Evolutionary conservation across 768 basidiomycete species (phyloP).

Genomic region (Clitopilus hobsonii): DNA sequence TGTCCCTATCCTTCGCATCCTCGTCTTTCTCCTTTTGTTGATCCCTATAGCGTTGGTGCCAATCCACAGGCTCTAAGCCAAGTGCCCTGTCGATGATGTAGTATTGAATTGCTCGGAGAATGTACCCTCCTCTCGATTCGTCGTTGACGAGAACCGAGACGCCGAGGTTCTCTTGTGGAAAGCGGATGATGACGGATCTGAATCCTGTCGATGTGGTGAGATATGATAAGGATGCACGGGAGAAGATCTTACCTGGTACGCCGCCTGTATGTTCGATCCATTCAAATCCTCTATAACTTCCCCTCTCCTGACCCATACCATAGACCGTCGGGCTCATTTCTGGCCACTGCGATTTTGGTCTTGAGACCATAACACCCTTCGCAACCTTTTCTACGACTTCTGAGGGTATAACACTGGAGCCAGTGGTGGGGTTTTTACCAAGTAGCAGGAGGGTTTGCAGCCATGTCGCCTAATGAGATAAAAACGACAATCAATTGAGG

Average conservation of each 20-base stretch:
- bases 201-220: conserved; percentile 9
- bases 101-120: conserved; percentile 14
- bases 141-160: conserved; percentile 19
- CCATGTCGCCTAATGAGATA: conserved; percentile 15
- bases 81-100: conserved; percentile 16
- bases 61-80: conserved; percentile 15
- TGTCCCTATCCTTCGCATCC: neutral
- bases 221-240: neutral
- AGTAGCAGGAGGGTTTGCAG: conserved; percentile 17
- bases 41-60: conserved; percentile 11
- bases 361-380: conserved; percentile 16
- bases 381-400: conserved; percentile 17
- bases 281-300: conserved; percentile 15
- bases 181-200: conserved; percentile 6
- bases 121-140: conserved; percentile 7
- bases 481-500: neutral
- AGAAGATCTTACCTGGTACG: conserved; percentile 7
- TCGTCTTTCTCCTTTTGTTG: neutral
- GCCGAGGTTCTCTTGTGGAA: conserved; percentile 16
- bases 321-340: conserved; percentile 18
- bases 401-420: conserved; percentile 17
- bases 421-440: conserved; percentile 20
- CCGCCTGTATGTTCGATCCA: conserved; percentile 11
- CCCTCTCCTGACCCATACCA: conserved; percentile 16
- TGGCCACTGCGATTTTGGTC: conserved; percentile 9